Percentiles rank a stretch among this genome's conserved stretches.
phyloP scores from a whole-genome alignment of 768 basidiomycete genomes.

The Podaxis mareebaensis region DNA sequence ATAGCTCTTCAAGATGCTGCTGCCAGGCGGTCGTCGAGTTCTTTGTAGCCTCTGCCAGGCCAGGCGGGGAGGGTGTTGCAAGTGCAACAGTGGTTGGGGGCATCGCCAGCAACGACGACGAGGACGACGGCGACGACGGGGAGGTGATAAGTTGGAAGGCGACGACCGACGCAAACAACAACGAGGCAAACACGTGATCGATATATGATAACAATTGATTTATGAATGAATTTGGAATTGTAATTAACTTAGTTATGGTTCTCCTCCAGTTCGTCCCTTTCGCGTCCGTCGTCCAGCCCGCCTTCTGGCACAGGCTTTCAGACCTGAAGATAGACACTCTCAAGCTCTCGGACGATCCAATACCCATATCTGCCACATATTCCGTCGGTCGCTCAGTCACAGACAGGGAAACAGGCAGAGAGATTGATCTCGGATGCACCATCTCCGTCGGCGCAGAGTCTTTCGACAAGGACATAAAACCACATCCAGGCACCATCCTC shows the following conservation, averaged over 20 bases:
- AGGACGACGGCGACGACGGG: constrained; percentile 2
- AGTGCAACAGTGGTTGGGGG: constrained; percentile 16
- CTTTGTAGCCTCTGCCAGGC: constrained; percentile 63
- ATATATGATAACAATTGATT: not conserved
- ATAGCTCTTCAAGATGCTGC: constrained; percentile 73
- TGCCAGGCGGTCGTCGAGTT: constrained; percentile 79
- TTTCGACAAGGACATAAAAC: constrained; percentile 40
- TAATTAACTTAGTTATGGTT: constrained; percentile 35
- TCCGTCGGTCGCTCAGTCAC: constrained; percentile 66
- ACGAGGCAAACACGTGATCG: constrained; percentile 15
- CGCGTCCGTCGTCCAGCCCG: constrained; percentile 82
- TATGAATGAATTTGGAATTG: not conserved
- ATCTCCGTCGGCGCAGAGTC: constrained; percentile 65
- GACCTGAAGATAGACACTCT: constrained; percentile 89
- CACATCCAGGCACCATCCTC: constrained; percentile 25
- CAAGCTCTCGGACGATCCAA: constrained; percentile 71
- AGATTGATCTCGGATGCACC: constrained; percentile 72
- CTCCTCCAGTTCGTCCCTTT: constrained; percentile 91
- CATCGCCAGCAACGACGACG: constrained; percentile 5
- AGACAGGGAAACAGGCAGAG: constrained; percentile 76
- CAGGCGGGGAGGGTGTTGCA: constrained; percentile 40
- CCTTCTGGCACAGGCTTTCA: constrained; percentile 92
- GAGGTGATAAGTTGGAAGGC: not conserved
- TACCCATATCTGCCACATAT: constrained; percentile 69
- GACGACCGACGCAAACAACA: not conserved